Conservation (phyloP, 805 yeast genomes). For the Metschnikowia proteae region DNA sequence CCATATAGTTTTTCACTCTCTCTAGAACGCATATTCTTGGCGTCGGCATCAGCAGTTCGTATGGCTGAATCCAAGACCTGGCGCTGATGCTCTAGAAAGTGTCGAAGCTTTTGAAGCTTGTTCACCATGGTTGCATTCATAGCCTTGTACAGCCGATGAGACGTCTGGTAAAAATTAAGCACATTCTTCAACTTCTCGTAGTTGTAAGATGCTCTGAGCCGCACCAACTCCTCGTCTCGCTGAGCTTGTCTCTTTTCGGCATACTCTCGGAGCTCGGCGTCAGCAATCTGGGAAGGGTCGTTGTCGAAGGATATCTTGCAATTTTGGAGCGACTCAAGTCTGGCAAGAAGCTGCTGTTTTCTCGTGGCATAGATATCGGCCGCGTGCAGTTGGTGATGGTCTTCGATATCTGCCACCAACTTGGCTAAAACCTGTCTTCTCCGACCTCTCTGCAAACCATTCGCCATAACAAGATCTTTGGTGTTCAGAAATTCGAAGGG, state of each 20-base stretch:
- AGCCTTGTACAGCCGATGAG: conserved; percentile 32
- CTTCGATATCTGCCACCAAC: conserved; percentile 18
- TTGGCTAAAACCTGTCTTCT: conserved; percentile 22
- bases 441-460: conserved; percentile 20
- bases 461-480: conserved; percentile 11
- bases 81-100: conserved; percentile 37
- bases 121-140: conserved; percentile 28
- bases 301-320: conserved; percentile 25
- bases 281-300: conserved; percentile 17
- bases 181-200: conserved; percentile 33
- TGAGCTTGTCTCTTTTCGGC: conserved; percentile 19
- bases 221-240: conserved; percentile 34
- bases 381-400: conserved; percentile 16
- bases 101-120: conserved; percentile 36
- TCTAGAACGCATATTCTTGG: conserved; percentile 15
- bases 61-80: conserved; percentile 20
- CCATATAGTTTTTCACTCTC: conserved; percentile 27
- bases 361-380: conserved; percentile 19
- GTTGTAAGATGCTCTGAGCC: conserved; percentile 27
- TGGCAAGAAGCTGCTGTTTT: conserved; percentile 24
- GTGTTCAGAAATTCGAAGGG: not conserved
- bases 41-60: conserved; percentile 15
- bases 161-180: conserved; percentile 33
- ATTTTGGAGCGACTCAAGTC: conserved; percentile 23
- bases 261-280: conserved; percentile 26